Evolutionary conservation across 345 rosid species (phyloP).

Genomic region (Toxicodendron radicans): DNA sequence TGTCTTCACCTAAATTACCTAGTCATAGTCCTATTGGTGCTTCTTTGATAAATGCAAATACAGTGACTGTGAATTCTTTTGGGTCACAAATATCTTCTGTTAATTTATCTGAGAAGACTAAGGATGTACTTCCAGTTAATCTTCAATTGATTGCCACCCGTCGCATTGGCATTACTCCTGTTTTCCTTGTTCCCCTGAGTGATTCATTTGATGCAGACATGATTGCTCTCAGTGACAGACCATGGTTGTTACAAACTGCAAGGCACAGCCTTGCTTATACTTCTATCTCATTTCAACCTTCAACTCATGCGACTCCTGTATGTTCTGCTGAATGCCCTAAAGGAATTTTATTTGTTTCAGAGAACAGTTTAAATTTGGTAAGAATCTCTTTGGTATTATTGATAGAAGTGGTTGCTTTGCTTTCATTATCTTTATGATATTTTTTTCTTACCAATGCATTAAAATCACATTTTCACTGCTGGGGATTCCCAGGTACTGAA

Average conservation of each 20-base stretch:
- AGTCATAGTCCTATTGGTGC: conserved; percentile 29
- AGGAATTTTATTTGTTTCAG: conserved; percentile 92
- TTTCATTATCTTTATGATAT: background rate
- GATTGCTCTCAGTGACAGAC: conserved; percentile 93
- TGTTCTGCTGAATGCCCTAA: conserved; percentile 88
- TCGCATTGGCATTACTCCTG: conserved; percentile 93
- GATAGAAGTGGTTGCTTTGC: conserved; percentile 12
- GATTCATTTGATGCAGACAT: conserved; percentile 79
- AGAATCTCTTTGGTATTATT: conserved; percentile 24
- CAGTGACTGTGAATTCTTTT: conserved; percentile 27
- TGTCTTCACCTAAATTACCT: conserved; percentile 35
- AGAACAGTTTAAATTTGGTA: conserved; percentile 92
- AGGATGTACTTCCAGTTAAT: conserved; percentile 45
- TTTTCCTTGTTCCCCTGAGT: conserved; percentile 84
- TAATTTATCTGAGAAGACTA: conserved; percentile 27
- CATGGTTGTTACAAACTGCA: conserved; percentile 94
- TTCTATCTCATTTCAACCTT: conserved; percentile 91
- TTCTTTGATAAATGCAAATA: conserved; percentile 31
- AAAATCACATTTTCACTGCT: conserved; percentile 7
- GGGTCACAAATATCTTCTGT: conserved; percentile 28
- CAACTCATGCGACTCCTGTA: conserved; percentile 96
- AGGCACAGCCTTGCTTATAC: conserved; percentile 86
- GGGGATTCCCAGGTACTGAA: background rate
- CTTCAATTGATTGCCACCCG: conserved; percentile 88
- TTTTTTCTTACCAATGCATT: background rate